Conservation (phyloP, 148 eudicot species). For the Silene conica region DNA sequence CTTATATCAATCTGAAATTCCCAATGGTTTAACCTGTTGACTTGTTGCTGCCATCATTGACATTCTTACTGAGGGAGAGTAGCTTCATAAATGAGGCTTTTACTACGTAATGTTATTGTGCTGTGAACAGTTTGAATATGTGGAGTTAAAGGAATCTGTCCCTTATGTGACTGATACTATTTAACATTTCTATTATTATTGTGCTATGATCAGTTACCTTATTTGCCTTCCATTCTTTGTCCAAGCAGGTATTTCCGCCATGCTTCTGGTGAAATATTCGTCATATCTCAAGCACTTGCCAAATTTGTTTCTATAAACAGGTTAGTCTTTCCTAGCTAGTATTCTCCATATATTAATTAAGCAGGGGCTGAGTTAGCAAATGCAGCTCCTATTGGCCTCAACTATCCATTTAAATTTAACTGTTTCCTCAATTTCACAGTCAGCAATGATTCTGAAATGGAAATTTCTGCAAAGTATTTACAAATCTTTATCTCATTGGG, state of each 20-base stretch:
- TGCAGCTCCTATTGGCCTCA: not conserved
- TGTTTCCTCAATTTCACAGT: not conserved
- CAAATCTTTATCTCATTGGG: constrained; percentile 8
- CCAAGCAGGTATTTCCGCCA: constrained; percentile 72
- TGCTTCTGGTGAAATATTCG: constrained; percentile 81
- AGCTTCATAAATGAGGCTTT: not conserved
- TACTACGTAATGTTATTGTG: not conserved
- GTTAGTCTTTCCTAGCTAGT: no score
- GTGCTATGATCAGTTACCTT: not conserved
- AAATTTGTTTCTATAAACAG: no score
- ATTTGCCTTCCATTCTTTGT: constrained; percentile 13
- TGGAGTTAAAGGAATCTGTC: not conserved
- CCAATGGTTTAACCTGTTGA: not conserved
- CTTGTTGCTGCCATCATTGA: not conserved
- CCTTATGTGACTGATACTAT: not conserved
- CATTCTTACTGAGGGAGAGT: not conserved
- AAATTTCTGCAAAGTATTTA: not conserved
- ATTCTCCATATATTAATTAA: no score
- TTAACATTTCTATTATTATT: not conserved
- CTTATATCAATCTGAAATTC: not conserved
- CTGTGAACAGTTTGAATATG: not conserved
- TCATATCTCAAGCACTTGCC: constrained; percentile 68
- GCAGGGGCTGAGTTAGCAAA: no score
- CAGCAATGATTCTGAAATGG: not conserved
- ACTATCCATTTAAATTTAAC: not conserved